Base-by-base conservation (phyloP, 2,329 filamentous ascomycete species). In the Ilyonectria sp. region DNA sequence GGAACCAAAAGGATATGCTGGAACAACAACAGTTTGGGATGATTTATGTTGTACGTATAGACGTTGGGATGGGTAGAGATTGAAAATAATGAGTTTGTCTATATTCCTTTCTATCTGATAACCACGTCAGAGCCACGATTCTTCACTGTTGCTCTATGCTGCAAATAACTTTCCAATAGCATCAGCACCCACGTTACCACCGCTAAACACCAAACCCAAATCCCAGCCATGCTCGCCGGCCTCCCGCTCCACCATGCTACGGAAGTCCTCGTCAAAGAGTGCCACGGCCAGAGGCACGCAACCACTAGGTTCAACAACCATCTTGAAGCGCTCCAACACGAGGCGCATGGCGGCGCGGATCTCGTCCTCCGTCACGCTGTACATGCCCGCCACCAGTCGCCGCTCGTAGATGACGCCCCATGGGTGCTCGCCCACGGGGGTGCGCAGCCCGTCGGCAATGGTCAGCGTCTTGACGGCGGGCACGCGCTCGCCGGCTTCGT, bases 301-400 rank as follows among this genome's bases (percentile, higher is more conserved):
- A 0, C 93, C 90, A 80, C 92, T 95, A 23, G 95, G 95, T 85
- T 98, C 95, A 13, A 98, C 90, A 23, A 98, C 90, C 53, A 97
- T 83, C 88, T 98, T 98, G 86, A 96, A 90, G 65, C 95, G 84
- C 87, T 98, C 95, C 69, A 95, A 83, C 37, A 97, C 92, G 69
- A 98, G 81, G 68, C 87, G 83, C 88, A 97, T 87, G 13, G 95
- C 92, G 23, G 84, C 86, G 75, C 88, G 87, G 79, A 98, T 98
- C 85, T 97, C 90, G 61, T 91, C 90, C 80, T 98, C 95, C 1
- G 86, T 90, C 1, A 97, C 95, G 62, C 88, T 87, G 81, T 89
- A 90, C 75, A 97, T 88, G 0, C 88, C 2, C 2, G 82, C 77
- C 1, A 97, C 92, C 65, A 96, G 90, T n/a, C 82, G 79, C 64